Base-by-base conservation (phyloP, 164 flowering plant genomes). In the Annona squamosa region DNA sequence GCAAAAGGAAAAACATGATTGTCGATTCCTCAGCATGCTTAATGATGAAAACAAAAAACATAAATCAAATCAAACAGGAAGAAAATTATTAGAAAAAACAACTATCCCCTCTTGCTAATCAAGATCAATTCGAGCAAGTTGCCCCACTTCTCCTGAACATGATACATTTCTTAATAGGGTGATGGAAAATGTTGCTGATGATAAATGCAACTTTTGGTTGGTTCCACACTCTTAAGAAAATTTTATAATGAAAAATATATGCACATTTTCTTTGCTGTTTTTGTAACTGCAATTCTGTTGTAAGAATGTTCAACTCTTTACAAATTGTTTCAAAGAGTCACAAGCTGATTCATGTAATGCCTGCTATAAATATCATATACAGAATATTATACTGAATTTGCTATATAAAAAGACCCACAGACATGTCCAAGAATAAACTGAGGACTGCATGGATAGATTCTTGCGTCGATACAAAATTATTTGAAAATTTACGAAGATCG, bases 1-100 rank as follows among this genome's bases (percentile, higher is more conserved):
- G 93, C 76, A 46, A 63, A 66, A 59, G 68, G 68, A 66, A 66
- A 66, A 66, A 44, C 48, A 66, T 10, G 47, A 16, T 44, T 42
- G 17, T 42, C 13, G 67, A 64, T 12, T 10, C 3, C 59, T 5
- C 9, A 52, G 59, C 9, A 52, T 9, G 13, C 59, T 9, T 10
- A 52, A 10, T 4, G 9, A 48, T 52, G 59, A 52, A 3, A 52
- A 3, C 9, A 52, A 52, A 52, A 10, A 52, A 16, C 9, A 52
- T 52, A 10, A 52, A 9, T 52, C 59, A 52, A 52, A 48, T 4
- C 4, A 48, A 48, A 7, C 5, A 48, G 9, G 9, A 48, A 48
- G 9, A 48, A 48, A 4, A 7, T 48, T 7, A 48, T 48, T 48
- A 4, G 9, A 48, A 48, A 48, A 48, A 48, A 48, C 52, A 48